Base-by-base conservation (phyloP, 441 rosid genomes). In the Gossypium davidsonii region DNA sequence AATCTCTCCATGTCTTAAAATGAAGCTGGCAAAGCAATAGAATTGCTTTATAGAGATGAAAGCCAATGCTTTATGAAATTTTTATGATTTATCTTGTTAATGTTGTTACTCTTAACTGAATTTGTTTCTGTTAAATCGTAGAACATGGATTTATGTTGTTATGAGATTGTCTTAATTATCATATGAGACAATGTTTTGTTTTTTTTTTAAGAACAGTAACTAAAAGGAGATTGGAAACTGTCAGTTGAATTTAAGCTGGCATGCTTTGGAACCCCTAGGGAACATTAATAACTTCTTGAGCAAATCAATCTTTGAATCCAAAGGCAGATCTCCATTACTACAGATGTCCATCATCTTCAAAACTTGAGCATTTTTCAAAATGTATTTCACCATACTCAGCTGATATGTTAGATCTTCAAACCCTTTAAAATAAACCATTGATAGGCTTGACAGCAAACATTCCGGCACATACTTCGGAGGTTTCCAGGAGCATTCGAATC, bases 271-370 rank as follows among this genome's bases (percentile, higher is more conserved):
- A 18, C 25, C 4, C 59, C 72, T 67, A 8, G 46, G 15, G 25
- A 26, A 67, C 72, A 67, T 67, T 26, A 25, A 28, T 26, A 67
- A 67, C 28, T 67, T 51, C 60, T 8, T 51, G 15, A 67, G 42
- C 15, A 67, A 18, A 51, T n/a, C 46, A 28, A 26, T 1, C 59
- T 51, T 67, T 28, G 46, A 51, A 4, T 49, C 59, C 26, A 9
- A 26, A 4, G 46, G n/a, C 46, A 51, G 23, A 67, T 51, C 20
- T 23, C 57, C 59, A 49, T 8, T 15, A 3, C 25, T 49, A 4
- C 15, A 25, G 12, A 67, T 49, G 9, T 67, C 71, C 72, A 67
- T 28, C 72, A 67, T 28, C 60, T 51, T 51, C 59, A 67, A 15
- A 67, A 67, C 59, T 51, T 10, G 44, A 28, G 26, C 72, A 4